Evolutionary conservation across 768 basidiomycete genomes (phyloP).

Genomic region (Boletus vermiculosoides): DNA sequence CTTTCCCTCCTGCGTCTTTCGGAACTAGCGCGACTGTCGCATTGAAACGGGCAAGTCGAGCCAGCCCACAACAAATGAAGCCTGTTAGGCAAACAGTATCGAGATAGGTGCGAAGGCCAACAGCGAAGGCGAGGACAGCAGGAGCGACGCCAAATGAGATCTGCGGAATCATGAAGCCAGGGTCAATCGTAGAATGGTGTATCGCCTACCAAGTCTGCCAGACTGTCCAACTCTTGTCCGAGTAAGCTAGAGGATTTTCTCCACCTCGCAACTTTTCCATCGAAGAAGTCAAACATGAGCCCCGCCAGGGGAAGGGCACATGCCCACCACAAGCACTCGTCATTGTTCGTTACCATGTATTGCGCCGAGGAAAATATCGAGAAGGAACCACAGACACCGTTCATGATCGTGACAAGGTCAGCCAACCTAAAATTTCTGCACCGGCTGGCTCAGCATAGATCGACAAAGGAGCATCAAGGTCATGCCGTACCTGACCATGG

Average conservation of each 20-base stretch:
- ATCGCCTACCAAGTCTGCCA: slow-evolving; percentile 80
- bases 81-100: slow-evolving; percentile 84
- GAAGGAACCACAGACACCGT: slow-evolving; percentile 95
- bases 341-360: slow-evolving; percentile 79
- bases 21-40: slow-evolving; percentile 95
- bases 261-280: slow-evolving; percentile 98
- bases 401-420: slow-evolving; percentile 98
- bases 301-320: slow-evolving; percentile 87
- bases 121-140: slow-evolving; percentile 84
- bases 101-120: slow-evolving; percentile 88
- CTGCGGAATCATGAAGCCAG: slow-evolving; percentile 39
- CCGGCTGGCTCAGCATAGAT: slow-evolving; percentile 18
- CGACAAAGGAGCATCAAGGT: slow-evolving; percentile 2
- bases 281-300: slow-evolving; percentile 95
- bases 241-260: slow-evolving; percentile 92
- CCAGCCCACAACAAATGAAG: slow-evolving; percentile 95
- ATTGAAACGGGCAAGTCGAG: slow-evolving; percentile 96
- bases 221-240: slow-evolving; percentile 95
- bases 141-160: slow-evolving; percentile 99
- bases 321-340: slow-evolving; percentile 82
- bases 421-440: slow-evolving; percentile 94
- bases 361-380: slow-evolving; percentile 92
- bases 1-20: slow-evolving; percentile 82
- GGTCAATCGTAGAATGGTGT: slow-evolving; percentile 2
- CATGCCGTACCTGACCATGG: slow-evolving; percentile 78